Percentiles rank a stretch among this genome's conserved stretches.
These are phyloP conservation scores for Metschnikowia picachoensis DNA, from an alignment of 805 yeast species.

Conservation along the genomic window DNA sequence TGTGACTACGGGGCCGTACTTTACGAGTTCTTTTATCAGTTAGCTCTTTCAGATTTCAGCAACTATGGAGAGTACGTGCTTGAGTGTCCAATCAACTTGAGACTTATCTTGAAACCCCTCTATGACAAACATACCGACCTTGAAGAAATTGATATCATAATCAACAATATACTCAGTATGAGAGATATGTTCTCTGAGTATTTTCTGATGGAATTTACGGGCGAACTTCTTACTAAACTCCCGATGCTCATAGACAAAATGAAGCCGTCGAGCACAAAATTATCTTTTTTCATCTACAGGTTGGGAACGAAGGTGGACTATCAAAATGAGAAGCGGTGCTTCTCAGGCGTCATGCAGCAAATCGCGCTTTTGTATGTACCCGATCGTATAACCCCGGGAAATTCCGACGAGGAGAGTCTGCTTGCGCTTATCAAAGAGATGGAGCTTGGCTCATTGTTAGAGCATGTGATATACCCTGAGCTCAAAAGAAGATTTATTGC, in stretches of 20 bases:
- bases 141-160: conserved; percentile 18
- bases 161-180: conserved; percentile 40
- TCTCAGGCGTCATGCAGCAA: conserved; percentile 61
- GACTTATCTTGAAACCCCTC: conserved; percentile 37
- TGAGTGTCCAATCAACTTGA: conserved; percentile 21
- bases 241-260: conserved; percentile 71
- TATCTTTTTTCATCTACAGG: conserved; percentile 64
- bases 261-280: conserved; percentile 56
- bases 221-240: conserved; percentile 43
- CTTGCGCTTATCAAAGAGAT: conserved; percentile 8
- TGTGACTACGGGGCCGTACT: conserved; percentile 76
- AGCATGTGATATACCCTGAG: conserved; percentile 60
- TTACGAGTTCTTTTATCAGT: conserved; percentile 73
- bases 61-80: conserved; percentile 60
- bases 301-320: conserved; percentile 60
- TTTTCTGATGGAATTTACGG: conserved; percentile 41
- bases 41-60: conserved; percentile 71
- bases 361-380: conserved; percentile 75
- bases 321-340: conserved; percentile 64
- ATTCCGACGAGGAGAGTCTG: conserved; percentile 6
- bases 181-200: conserved; percentile 79
- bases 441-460: conserved; percentile 40
- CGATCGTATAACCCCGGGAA: conserved; percentile 31
- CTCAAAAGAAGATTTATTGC: conserved; percentile 64
- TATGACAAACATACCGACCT: conserved; percentile 21